Evolutionary conservation across 495 filamentous ascomycete species (phyloP), one percentile per base, ranked within the genome.

Genomic region (Aspergillus biplanus): DNA sequence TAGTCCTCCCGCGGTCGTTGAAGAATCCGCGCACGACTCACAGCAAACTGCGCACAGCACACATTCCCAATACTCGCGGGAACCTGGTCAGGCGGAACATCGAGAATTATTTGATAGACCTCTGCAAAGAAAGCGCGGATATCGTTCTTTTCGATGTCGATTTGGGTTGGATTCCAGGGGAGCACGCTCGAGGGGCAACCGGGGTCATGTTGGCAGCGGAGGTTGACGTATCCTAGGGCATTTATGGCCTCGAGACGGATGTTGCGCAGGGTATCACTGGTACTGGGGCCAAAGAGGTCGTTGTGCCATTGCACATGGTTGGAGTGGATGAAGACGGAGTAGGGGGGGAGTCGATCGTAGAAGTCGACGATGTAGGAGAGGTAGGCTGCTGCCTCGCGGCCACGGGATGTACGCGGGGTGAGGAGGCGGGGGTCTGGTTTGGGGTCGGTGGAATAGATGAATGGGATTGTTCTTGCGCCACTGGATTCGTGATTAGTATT

Each of bases 21-120:
- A 15, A 56, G 67, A 9, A 83, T 79, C 33, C 73, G 71, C 16
- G 76, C 71, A n/a, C 75, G 73, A 27, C 76, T 78, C 3, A 78
- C 76, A 6, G 77, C 80, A 61, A 84, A 84, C 60, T 84, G 82
- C 1, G 73, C 82, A 55, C 82, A 84, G 67, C 80, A 84, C n/a
- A 78, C 70, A 27, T 77, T 76, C 13, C 79, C 80, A 12, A 83
- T 76, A 6, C 65, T 59, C 9, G 66, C 65, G 3, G 80, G 81
- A 0, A 79, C 78, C 9, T 75, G 49, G 0, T 71, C 67, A 7
- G 53, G 13, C 0, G 59, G 35, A 4, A 72, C 71, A 13, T 67
- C 54, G 13, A 79, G 72, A 0, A 79, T 63, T 3, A 70, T 64
- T 58, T 70, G 65, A 59, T 80, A 80, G n/a, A 73, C 67, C 33